phyloP scores from a whole-genome alignment of 108 stramenopile species.

The Phaeodactylum tricornutum region DNA sequence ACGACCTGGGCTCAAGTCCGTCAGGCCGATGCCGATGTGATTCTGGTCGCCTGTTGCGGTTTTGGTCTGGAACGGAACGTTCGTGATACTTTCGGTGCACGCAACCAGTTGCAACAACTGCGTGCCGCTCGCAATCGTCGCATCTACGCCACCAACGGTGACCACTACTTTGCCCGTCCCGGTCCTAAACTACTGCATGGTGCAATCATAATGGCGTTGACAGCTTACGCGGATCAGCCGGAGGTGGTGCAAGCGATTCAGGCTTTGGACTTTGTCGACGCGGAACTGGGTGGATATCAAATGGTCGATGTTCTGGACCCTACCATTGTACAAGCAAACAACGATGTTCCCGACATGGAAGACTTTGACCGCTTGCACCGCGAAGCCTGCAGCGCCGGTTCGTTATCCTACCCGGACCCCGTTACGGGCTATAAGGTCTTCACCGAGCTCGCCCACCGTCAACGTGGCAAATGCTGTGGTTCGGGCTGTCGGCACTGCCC shows the following conservation, averaged over 20 bases:
- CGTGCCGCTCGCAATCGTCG: slow-evolving; percentile 35
- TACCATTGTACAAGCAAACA: neutral
- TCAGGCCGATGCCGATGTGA: slow-evolving; percentile 64
- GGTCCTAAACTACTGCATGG: slow-evolving; percentile 74
- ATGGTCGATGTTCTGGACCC: neutral
- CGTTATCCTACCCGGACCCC: slow-evolving; percentile 70
- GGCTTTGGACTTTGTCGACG: slow-evolving; percentile 21
- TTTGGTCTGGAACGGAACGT: slow-evolving; percentile 78
- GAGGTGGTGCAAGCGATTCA: slow-evolving; percentile 32
- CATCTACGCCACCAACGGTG: slow-evolving; percentile 75
- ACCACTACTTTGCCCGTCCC: slow-evolving; percentile 82
- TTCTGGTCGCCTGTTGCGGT: slow-evolving; percentile 84
- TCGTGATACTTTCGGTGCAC: slow-evolving; percentile 28
- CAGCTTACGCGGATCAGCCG: slow-evolving; percentile 40
- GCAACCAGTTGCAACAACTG: slow-evolving; percentile 26
- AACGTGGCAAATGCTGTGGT: slow-evolving; percentile 89
- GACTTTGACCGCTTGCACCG: slow-evolving; percentile 35
- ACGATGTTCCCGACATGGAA: slow-evolving; percentile 16
- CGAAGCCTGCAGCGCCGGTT: slow-evolving; percentile 34
- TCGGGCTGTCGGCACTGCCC: slow-evolving; percentile 91
- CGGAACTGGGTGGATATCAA: neutral
- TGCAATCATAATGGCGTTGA: slow-evolving; percentile 55
- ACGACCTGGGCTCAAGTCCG: slow-evolving; percentile 49
- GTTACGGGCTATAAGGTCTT: slow-evolving; percentile 81
- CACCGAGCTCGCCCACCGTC: slow-evolving; percentile 71